Percentiles rank a stretch among this genome's conserved stretches.
Conservation (phyloP, 2,329 filamentous ascomycete species). For the Xylariaceae sp. region DNA sequence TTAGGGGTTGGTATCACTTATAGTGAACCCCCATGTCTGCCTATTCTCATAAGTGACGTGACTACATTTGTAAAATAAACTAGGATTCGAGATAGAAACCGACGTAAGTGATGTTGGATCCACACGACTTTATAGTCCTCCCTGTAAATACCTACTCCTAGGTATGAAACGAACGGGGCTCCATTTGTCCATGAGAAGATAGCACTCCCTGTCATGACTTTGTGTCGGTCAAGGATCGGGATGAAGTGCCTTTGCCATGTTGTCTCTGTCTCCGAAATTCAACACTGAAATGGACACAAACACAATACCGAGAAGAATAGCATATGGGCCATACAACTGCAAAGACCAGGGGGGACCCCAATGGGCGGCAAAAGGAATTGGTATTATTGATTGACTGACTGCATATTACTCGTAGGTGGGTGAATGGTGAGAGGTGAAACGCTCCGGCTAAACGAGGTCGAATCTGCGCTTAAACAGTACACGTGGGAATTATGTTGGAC, state of each 20-base stretch:
- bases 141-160: neutral
- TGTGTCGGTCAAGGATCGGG: neutral
- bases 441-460: too few species aligned
- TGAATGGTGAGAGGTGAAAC: neutral
- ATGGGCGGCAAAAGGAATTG: neutral
- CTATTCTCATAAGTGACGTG: neutral
- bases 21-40: neutral
- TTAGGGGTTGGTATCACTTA: neutral
- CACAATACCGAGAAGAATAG: neutral
- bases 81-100: neutral
- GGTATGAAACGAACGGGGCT: neutral
- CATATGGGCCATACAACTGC: neutral
- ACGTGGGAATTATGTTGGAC: neutral
- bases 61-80: neutral
- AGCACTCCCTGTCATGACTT: neutral
- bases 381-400: too few species aligned
- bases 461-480: neutral
- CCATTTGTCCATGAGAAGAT: neutral
- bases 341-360: neutral
- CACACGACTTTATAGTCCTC: neutral
- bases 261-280: neutral
- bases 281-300: neutral
- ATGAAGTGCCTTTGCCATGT: neutral
- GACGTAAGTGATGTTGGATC: neutral
- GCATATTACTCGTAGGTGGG: neutral